Evolutionary conservation across 805 yeast species (phyloP), one percentile per base, ranked within the genome.

Genomic region (Lipomyces anomalus): DNA sequence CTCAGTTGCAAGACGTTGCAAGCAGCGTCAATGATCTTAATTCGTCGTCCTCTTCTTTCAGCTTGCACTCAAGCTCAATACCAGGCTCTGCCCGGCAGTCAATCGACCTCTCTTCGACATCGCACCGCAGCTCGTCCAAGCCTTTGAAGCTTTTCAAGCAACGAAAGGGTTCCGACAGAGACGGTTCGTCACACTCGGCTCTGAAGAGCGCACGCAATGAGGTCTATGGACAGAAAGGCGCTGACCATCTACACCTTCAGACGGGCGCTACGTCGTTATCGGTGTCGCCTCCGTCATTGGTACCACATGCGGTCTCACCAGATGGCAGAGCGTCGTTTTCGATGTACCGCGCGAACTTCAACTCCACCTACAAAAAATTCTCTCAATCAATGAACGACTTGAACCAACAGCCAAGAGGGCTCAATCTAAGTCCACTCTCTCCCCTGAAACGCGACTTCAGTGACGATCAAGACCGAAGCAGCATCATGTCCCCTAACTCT

Each of bases 361-460:
- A 13, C 30, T 26, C 30, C 11, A 26, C 9, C 30, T 26, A 26
- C 30, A 26, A 26, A 13, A 26, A 9, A 13, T 26, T 26, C 30
- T 36, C 48, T 23, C 46, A 16, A 13, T 32, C 46, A 6, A 36
- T 43, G 44, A 41, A 41, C 22, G 44, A 41, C 18, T 20, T 36
- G 24, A 18, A 16, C 13, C 16, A 9, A 13, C 30, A 26, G 30
- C 11, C 30, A 13, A 9, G 30, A 13, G 30, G 11, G 30, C 13
- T 13, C 11, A 13, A 9, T 13, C 9, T 26, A 9, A 13, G 9
- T 9, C 30, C 30, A 13, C 30, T 26, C 30, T 26, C 30, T 9
- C 30, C 30, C 11, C 9, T 13, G 30, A 9, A 13, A 13, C 30
- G 30, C 30, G 30, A 26, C 30, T 26, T 26, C 13, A n/a, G n/a